Evolutionary conservation across 805 yeast genomes (phyloP).

Genomic region (Yamadazyma nakazawae): DNA sequence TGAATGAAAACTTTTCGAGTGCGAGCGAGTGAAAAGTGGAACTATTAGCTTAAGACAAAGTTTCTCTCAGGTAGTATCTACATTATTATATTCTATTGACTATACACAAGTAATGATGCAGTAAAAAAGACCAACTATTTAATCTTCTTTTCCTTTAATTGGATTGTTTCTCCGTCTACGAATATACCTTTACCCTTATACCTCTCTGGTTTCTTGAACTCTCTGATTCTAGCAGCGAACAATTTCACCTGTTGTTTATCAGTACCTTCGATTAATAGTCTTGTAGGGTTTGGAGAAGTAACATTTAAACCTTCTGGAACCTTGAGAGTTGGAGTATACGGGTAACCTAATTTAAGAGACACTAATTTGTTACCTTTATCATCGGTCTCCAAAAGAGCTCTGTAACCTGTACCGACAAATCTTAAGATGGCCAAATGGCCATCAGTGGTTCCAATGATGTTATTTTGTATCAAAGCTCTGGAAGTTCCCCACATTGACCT

Average conservation of each 20-base stretch:
- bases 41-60: neutral
- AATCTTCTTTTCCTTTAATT: slow-evolving; percentile 87
- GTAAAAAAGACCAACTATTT: slow-evolving; percentile 47
- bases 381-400: slow-evolving; percentile 70
- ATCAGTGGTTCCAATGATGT: slow-evolving; percentile 83
- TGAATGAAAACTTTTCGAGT: slow-evolving; percentile 3
- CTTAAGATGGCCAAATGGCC: slow-evolving; percentile 86
- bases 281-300: slow-evolving; percentile 77
- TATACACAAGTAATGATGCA: slow-evolving; percentile 8
- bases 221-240: slow-evolving; percentile 85
- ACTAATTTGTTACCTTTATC: slow-evolving; percentile 52
- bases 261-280: slow-evolving; percentile 80
- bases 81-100: slow-evolving; percentile 2
- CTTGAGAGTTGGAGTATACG: slow-evolving; percentile 69
- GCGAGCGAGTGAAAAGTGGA: neutral
- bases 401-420: slow-evolving; percentile 95
- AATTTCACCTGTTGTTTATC: slow-evolving; percentile 83
- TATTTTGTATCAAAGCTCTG: slow-evolving; percentile 73
- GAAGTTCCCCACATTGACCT: slow-evolving; percentile 94
- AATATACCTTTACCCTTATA: slow-evolving; percentile 98
- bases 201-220: slow-evolving; percentile 93
- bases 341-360: slow-evolving; percentile 82
- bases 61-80: neutral
- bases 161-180: slow-evolving; percentile 86
- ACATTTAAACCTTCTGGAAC: slow-evolving; percentile 79